These are phyloP conservation scores for Colletotrichum somersetense DNA, from an alignment of 2,329 filamentous ascomycete species.

Conservation along the genomic window DNA sequence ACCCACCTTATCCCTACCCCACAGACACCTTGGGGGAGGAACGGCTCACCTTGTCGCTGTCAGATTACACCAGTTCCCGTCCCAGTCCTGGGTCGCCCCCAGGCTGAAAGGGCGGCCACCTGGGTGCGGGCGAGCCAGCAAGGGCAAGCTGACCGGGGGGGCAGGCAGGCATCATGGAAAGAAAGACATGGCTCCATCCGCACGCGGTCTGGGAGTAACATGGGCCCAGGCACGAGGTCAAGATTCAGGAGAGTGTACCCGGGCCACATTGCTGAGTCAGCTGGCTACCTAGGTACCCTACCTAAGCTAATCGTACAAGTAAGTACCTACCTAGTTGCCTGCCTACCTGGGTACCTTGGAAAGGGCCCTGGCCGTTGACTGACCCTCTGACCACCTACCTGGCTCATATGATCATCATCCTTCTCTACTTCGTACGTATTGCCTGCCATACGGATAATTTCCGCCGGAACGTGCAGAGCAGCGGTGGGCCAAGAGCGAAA, in stretches of 20 bases:
- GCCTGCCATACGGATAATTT: constrained; percentile 8
- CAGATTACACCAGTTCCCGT: constrained; percentile 40
- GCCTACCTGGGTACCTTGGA: neutral
- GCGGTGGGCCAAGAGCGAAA: constrained; percentile 7
- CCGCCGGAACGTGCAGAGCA: constrained; percentile 30
- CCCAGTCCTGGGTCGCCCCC: constrained; percentile 25
- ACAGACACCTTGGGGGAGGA: constrained; percentile 26
- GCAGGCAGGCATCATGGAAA: constrained; percentile 22
- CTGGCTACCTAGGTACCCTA: neutral
- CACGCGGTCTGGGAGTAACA: constrained; percentile 39
- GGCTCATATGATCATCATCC: constrained; percentile 10
- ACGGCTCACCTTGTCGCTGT: constrained; percentile 36
- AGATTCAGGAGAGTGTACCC: constrained; percentile 39
- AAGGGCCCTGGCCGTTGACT: neutral
- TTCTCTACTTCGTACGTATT: neutral
- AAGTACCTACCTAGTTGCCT: no score
- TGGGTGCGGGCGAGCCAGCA: constrained; percentile 14
- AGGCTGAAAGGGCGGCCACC: constrained; percentile 14
- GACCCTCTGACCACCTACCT: constrained; percentile 17
- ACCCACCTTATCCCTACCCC: constrained; percentile 32
- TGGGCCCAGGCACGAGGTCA: constrained; percentile 32
- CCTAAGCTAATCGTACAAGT: no score
- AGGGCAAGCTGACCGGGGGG: constrained; percentile 10
- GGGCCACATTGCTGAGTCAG: constrained; percentile 18
- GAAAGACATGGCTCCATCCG: constrained; percentile 35